Evolutionary conservation across 768 basidiomycete genomes (phyloP), one percentile per base, ranked within the genome.

Genomic region (Boletus vinaceobasis): DNA sequence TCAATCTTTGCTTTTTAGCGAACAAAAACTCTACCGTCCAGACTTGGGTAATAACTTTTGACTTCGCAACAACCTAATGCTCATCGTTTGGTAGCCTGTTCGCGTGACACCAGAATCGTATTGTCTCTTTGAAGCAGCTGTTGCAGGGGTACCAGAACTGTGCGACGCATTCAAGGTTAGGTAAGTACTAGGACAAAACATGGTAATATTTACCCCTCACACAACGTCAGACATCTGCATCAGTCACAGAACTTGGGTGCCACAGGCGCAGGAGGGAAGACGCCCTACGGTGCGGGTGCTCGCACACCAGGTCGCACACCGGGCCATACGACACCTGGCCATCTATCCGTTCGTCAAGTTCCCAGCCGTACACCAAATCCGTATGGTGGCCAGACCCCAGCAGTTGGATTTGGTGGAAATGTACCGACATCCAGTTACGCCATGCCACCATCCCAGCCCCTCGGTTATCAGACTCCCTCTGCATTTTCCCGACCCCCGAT

Each of bases 111-210:
- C 92, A 2, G 87, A 91, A 71, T 89, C 89, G 6, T 97, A 94
- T 67, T 88, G 88, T 66, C 80, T 98, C 17, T 93, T 92, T 63
- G 92, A 94, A 60, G 90, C 92, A 7, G 84, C 92, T 43, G 91
- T 93, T 26, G 86, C 90, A 7, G 93, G 92, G 36, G 92, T 98
- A 26, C 86, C 90, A 5, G 93, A 97, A 70, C 74, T 98, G 5
- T 97, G 96, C 60, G 95, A 98, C 69, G 94, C 95, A 19, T 98
- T 98, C 84, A 98, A 98, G 84, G 84, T 91, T 65, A 73, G 86
- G 86, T 86, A 63, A 62, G 78, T 19, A 63, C 19, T 45, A 7
- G 31, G 23, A 27, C 7, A 21, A 40, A 1, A 9, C 9, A 27
- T 36, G 15, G 5, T 42, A 14, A 15, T n/a, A 36, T 35, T 43